Base-by-base conservation (phyloP, 768 basidiomycete genomes). In the Phylloporus scabripes region DNA sequence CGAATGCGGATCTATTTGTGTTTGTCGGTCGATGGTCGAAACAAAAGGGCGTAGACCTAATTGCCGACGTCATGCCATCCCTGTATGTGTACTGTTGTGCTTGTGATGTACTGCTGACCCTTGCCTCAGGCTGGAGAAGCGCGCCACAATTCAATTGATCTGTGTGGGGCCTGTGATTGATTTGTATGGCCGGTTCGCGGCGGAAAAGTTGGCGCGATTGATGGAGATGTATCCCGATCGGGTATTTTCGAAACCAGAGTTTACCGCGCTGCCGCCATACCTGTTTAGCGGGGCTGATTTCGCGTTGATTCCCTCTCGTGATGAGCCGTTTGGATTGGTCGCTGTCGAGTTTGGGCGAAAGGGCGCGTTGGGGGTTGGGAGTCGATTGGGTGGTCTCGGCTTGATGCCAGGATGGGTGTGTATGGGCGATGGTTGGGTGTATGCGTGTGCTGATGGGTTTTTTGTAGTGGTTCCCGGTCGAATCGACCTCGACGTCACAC, bases 1-100 rank as follows among this genome's bases (percentile, higher is more conserved):
- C 93, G 1, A 72, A 88, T 34, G 82, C 92, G 1, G 91, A 94
- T 65, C 67, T 96, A 41, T 95, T 96, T 63, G 93, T 96, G 54
- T 95, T 96, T 68, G 93, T 96, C 55, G 93, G 93, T 64, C 86
- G 93, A 54, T 96, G 93, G 93, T 96, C 93, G 5, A 96, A 95
- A 68, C 93, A 96, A 68, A 96, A 96, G 69, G 93, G 89, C 70
- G 92, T 96, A n/a, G 93, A 96, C 70, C 73, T 96, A 37, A 96
- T 96, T 56, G 93, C 93, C 8, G 93, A 96, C 68, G 84, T 96
- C 54, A 89, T 96, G 88, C 93, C 92, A 20, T 77, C 80, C 3
- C 62, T 96, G 83, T 89, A 62, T 59, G 87, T 78, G 11, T 8
- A 12, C 3, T n/a, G 18, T n/a, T 5, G 10, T 8, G 1, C 0